A percentile compares a stretch with the other conserved stretches of the same genome.
These are phyloP conservation scores for Graphilbum sp. DNA, from an alignment of 2,329 filamentous ascomycete genomes.

Conservation along the genomic window DNA sequence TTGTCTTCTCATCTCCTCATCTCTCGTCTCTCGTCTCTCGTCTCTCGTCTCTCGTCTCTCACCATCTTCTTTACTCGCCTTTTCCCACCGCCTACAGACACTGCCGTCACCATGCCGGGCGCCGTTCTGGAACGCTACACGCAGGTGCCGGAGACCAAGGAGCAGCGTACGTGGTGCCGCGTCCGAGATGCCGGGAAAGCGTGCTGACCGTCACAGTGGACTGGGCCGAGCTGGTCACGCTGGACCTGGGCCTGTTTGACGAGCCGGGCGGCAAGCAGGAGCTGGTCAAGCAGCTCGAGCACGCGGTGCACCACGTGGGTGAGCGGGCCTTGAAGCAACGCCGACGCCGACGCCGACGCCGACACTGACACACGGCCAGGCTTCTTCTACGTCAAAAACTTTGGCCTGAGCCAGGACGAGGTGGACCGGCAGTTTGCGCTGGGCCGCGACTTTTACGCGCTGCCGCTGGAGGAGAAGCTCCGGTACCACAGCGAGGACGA, in stretches of 20 bases:
- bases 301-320: constrained; percentile 23
- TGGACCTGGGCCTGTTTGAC: constrained; percentile 16
- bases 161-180: constrained; percentile 1
- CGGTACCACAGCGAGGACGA: constrained; percentile 23
- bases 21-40: no score
- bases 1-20: no score
- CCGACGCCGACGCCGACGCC: not conserved
- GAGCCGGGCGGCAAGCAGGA: constrained; percentile 16
- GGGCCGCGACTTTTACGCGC: constrained; percentile 28
- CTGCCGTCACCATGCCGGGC: no score
- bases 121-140: not conserved
- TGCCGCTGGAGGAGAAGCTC: constrained; percentile 37
- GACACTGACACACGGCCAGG: constrained; percentile 8
- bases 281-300: constrained; percentile 16
- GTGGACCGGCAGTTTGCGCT: constrained; percentile 40
- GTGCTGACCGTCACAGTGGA: constrained; percentile 3
- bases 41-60: no score
- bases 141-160: constrained; percentile 6
- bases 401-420: constrained; percentile 35
- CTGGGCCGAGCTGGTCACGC: constrained; percentile 10
- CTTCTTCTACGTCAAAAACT: constrained; percentile 44
- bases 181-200: no score
- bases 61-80: no score
- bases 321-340: not conserved
- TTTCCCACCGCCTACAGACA: no score